Evolutionary conservation across 768 basidiomycete species (phyloP), one percentile per base, ranked within the genome.

Genomic region (Cubamyces lactineus): DNA sequence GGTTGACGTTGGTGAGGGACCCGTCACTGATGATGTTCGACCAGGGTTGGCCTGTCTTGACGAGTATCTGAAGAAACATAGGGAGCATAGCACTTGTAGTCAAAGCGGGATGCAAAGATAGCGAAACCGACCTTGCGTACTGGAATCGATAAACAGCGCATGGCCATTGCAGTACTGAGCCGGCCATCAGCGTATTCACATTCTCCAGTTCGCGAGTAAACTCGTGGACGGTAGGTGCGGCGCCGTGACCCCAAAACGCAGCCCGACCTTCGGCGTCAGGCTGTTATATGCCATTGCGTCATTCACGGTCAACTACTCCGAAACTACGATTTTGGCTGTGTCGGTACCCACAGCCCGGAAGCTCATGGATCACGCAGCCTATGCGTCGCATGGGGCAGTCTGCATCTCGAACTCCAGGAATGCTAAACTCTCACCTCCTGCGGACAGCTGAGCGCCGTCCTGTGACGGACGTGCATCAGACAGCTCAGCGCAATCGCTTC

Each of bases 21-120:
- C 7, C 4, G 34, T 26, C 5, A 17, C 1, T 24, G 24, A 19
- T 26, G 12, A 50, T 57, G 5, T 9, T 19, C 9, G 17, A 0
- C n/a, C 15, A 65, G 64, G 64, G 64, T 16, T 66, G 64, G 64
- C 64, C 64, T 2, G 64, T 62, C 1, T 47, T 66, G 53, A 62
- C 46, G n/a, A 59, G 46, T 34, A 11, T 66, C 15, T 65, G 38
- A 46, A 7, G 12, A 43, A 16, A 4, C 1, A 17, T 9, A 43
- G 16, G 9, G 42, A 43, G 34, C 6, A 34, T 11, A 11, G 9
- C 34, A 34, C 9, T 6, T 7, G 9, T 34, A 11, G 34, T 9
- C 5, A 7, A 11, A 34, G 5, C 28, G 28, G 28, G 28, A 28
- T 28, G 28, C n/a, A n/a, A 28, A 28, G 7, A 3, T 28, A 7